Evolutionary conservation across 1,139 yeast species (phyloP), one percentile per base, ranked within the genome.

Genomic region (Lodderomyces orthopsilosis): DNA sequence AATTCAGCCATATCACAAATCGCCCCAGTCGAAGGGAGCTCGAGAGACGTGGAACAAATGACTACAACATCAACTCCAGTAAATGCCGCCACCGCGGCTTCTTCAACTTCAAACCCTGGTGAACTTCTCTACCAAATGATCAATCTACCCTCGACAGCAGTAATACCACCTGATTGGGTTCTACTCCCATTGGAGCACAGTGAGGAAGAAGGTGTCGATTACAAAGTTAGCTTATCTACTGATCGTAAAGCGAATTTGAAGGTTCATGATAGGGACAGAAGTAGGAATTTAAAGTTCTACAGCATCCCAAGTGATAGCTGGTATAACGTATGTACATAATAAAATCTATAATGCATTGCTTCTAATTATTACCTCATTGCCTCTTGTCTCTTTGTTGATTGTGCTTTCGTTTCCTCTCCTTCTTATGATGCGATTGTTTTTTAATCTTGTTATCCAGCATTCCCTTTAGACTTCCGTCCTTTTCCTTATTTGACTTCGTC

Each of bases 81-180:
- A 21, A 3, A 2, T 5, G 18, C 15, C 23, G 30, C 38, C 30
- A 36, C 37, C 5, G 10, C 41, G n/a, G 14, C 38, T 8, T 33
- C 34, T 14, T 37, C 40, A 18, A 24, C 19, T 23, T 17, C 26
- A 8, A 13, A 4, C 21, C 26, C 19, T n/a, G 10, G 24, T 15
- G 34, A 30, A 7, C 19, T 30, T 15, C 7, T 26, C 15, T 44
- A 23, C 17, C 51, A 47, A 44, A 34, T 40, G 1, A 40, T 47
- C 2, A 19, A 19, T 21, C 33, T 47, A 24, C 69, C 70, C 2
- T 43, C 48, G 2, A 53, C 51, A 26, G 66, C 70, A 1, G 36
- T 65, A 2, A 41, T 66, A 9, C 74, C 74, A 6, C 70, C 70
- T 2, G 61, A 61, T 36, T 68, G 74, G 73, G 52, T 62, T 1